Conservation (phyloP, 495 filamentous ascomycete genomes). For the Penicillium paxilli region DNA sequence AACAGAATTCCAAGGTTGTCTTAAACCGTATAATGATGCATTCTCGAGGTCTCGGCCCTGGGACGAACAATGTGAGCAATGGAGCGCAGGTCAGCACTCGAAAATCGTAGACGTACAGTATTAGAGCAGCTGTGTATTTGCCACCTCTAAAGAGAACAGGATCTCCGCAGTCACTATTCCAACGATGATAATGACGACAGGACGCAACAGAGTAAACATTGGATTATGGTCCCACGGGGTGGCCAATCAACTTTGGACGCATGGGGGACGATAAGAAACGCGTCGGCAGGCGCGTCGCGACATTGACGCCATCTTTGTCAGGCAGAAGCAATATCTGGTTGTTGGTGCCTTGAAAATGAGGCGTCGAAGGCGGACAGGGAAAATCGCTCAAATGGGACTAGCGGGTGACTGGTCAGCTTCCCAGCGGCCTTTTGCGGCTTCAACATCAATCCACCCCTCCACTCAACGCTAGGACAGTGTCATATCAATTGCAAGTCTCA, state of each 20-base stretch:
- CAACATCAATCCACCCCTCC: conserved; percentile 48
- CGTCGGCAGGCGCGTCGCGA: conserved; percentile 36
- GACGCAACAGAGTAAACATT: conserved; percentile 8
- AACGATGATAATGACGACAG: background rate
- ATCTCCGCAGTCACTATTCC: background rate
- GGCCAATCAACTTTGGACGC: background rate
- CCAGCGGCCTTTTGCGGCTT: conserved; percentile 50
- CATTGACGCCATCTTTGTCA: conserved; percentile 25
- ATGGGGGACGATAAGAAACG: conserved; percentile 31
- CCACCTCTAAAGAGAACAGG: background rate
- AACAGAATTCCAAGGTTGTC: conserved; percentile 4
- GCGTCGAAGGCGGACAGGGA: conserved; percentile 31
- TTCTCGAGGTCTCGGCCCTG: conserved; percentile 14
- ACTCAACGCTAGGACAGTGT: conserved; percentile 23
- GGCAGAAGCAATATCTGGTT: conserved; percentile 3
- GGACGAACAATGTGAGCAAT: conserved; percentile 19
- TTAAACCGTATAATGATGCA: conserved; percentile 26
- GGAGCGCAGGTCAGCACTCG: conserved; percentile 1
- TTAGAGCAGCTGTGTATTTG: conserved; percentile 2
- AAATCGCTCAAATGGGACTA: conserved; percentile 35
- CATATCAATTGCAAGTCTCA: conserved; percentile 23
- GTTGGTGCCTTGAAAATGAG: conserved; percentile 18
- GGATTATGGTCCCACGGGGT: too few relatives aligned
- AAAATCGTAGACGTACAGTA: background rate
- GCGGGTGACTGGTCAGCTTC: conserved; percentile 34